A percentile compares a stretch with the other conserved stretches of the same genome.
These are phyloP conservation scores for Penicillium samsonianum DNA, from an alignment of 495 filamentous ascomycete species.

Conservation along the genomic window DNA sequence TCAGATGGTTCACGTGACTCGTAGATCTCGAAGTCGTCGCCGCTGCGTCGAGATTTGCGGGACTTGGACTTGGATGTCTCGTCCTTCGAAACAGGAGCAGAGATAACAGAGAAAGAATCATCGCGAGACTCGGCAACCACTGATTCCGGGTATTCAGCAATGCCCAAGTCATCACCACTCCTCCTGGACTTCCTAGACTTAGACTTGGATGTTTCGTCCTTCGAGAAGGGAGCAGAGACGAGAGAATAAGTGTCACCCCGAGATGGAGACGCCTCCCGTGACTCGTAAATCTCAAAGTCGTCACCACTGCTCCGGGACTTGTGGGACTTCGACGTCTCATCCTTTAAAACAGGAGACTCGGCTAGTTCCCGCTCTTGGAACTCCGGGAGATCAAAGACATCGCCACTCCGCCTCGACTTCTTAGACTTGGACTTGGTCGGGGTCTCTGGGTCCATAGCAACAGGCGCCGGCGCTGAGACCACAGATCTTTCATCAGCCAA, in stretches of 20 bases:
- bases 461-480: not conserved
- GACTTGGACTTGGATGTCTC: conserved; percentile 9
- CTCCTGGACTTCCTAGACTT: conserved; percentile 1
- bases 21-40: conserved; percentile 8
- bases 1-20: not conserved
- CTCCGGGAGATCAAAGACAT: not conserved
- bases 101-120: conserved; percentile 11
- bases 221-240: conserved; percentile 22
- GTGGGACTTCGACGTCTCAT: not conserved
- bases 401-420: conserved; percentile 2
- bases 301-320: conserved; percentile 6
- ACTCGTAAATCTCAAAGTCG: conserved; percentile 7
- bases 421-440: conserved; percentile 14
- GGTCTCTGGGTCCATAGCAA: not conserved
- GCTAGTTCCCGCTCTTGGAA: not conserved
- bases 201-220: conserved; percentile 7
- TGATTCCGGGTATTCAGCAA: not conserved
- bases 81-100: conserved; percentile 9
- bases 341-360: not conserved
- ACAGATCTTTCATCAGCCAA: not conserved
- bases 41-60: conserved; percentile 8
- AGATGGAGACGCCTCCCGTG: conserved; percentile 13
- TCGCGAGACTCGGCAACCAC: not conserved
- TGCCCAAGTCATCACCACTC: conserved; percentile 2
- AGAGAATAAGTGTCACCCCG: conserved; percentile 26